Evolutionary conservation across 306 rosid species (phyloP).

Genomic region (Hippophae tibetana): DNA sequence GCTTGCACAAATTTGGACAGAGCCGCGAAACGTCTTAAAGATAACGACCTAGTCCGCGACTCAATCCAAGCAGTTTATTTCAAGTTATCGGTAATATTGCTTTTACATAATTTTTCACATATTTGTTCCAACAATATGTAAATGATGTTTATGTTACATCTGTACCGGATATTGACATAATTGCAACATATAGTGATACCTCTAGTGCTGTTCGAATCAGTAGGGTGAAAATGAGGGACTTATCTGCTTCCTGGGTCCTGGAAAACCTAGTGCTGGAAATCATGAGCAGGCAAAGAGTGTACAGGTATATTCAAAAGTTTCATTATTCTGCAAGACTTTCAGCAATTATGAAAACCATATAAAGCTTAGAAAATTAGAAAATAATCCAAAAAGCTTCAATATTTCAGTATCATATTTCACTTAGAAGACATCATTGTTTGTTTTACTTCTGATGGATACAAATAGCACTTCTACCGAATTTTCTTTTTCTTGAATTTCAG

Average conservation of each 20-base stretch:
- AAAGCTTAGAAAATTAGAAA: background rate
- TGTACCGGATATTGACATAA: constrained; percentile 69
- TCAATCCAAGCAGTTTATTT: too few relatives aligned
- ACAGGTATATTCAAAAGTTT: constrained; percentile 36
- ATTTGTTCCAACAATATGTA: too few relatives aligned
- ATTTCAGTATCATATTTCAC: too few relatives aligned
- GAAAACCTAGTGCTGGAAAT: constrained; percentile 53
- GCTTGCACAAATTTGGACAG: too few relatives aligned
- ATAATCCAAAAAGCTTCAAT: too few relatives aligned
- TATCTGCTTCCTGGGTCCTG: constrained; percentile 89
- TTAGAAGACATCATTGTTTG: too few relatives aligned
- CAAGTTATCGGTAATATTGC: too few relatives aligned
- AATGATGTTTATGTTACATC: constrained; percentile 22
- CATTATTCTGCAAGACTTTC: background rate
- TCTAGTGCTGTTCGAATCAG: constrained; percentile 57
- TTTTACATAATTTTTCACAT: too few relatives aligned
- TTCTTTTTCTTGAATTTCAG: constrained; percentile 24
- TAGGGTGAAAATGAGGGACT: constrained; percentile 65
- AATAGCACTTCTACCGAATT: constrained; percentile 17
- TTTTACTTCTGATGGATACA: constrained; percentile 6
- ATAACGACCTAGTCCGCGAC: too few relatives aligned
- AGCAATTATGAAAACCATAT: background rate
- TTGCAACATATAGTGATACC: constrained; percentile 62
- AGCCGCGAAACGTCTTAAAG: too few relatives aligned
- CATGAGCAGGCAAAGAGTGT: constrained; percentile 38